Evolutionary conservation across 345 rosid genomes (phyloP).

Genomic region (Dipteronia dyeriana): DNA sequence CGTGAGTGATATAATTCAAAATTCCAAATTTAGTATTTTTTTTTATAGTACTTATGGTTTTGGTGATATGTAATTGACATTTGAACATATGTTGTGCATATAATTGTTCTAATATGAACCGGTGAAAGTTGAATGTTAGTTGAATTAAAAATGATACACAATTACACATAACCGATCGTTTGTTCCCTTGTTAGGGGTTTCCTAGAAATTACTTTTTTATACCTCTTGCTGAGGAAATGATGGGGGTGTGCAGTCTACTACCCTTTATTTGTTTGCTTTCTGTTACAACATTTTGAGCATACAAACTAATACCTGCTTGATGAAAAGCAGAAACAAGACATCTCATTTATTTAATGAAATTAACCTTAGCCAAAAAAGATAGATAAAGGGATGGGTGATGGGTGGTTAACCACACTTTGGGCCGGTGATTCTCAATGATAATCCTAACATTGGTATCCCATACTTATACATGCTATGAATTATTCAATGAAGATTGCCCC

Average conservation of each 20-base stretch:
- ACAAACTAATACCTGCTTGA: constrained; percentile 1
- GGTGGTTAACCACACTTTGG: not conserved
- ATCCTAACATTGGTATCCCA: not conserved
- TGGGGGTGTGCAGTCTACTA: not conserved
- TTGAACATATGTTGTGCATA: not conserved
- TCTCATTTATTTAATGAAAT: not conserved
- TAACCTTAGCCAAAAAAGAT: not conserved
- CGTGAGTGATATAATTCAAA: constrained; percentile 41
- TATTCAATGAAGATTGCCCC: not conserved
- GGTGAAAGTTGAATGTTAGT: not conserved
- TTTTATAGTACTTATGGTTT: not conserved
- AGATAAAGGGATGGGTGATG: not conserved
- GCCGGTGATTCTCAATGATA: not conserved
- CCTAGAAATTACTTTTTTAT: not conserved
- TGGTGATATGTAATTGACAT: not conserved
- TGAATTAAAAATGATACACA: not conserved
- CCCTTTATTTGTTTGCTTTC: not conserved
- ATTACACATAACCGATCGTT: not conserved
- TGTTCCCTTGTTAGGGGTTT: not conserved
- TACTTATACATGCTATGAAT: not conserved
- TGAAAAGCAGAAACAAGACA: not conserved
- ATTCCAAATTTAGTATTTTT: not conserved
- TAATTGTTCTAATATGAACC: not conserved
- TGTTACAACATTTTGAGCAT: not conserved
- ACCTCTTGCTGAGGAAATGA: not conserved